Base-by-base conservation (phyloP, 257 asterid genomes). In the Salvia rosmarinus region DNA sequence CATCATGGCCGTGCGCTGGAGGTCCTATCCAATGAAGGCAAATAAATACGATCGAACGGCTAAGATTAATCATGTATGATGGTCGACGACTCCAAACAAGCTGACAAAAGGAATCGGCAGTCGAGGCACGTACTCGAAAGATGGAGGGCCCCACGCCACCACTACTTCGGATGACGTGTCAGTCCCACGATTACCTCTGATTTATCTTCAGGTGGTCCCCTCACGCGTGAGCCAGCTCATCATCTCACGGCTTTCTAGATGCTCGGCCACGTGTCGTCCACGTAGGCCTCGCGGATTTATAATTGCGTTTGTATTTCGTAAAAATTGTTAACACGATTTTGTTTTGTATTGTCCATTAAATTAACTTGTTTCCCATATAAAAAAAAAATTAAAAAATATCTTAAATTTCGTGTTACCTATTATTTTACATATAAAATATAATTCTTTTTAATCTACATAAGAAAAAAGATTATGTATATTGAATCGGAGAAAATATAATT, bases 141-240 rank as follows among this genome's bases (percentile, higher is more conserved):
- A 14, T 72, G 1, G 74, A 3, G 70, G 84, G 17, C 80, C 75
- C 19, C 76, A 43, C 17, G 70, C 1, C 25, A 68, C 19, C 78
- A 69, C 16, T 9, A 52, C 16, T 3, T 16, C 28, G 78, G 72
- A 19, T 56, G 83, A 87, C 83, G 87, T 87, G 94, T 75, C 80
- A 25, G 49, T 8, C 63, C 54, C 55, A 8, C 58, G 71, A 63
- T 30, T 40, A 67, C 19, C 19, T 62, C 47, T 25, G 32, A 42
- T 32, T 32, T 59, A 30, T 32, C 20, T n/a, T 19, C 2, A 17
- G 39, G 71, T 55, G 79, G 84, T 6, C 80, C 85, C 82, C 81
- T 2, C 74, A 39, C 21, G 65, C 68, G 51, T 30, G 50, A 28
- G 73, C 80, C 86, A 79, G 79, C 78, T 81, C 81, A 75, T 17